Evolutionary conservation across 345 rosid species (phyloP).

Genomic region (Eucalyptus cloeziana): DNA sequence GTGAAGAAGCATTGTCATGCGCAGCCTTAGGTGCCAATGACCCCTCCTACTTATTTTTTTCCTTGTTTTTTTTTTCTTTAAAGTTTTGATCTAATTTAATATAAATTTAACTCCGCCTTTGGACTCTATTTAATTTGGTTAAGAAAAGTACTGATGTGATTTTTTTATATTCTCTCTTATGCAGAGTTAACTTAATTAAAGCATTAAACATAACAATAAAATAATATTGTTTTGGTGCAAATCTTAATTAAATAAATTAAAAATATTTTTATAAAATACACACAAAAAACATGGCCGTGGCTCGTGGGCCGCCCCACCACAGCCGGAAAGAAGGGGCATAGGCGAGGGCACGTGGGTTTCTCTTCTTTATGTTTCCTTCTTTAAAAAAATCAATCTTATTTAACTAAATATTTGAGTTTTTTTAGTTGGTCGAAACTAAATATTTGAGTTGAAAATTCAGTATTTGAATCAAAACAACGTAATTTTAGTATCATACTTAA

Average conservation of each 20-base stretch:
- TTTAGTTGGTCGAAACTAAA: no score
- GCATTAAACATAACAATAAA: neutral
- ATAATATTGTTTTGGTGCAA: neutral
- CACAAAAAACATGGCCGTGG: neutral
- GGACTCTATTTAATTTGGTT: no score
- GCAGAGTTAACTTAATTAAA: neutral
- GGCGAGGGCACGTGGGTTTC: neutral
- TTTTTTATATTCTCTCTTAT: neutral
- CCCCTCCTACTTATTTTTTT: no score
- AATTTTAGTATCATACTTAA: no score
- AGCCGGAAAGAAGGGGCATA: neutral
- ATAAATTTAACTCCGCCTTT: no score
- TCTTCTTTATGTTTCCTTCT: neutral
- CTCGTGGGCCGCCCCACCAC: neutral
- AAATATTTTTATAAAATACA: neutral
- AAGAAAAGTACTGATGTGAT: neutral
- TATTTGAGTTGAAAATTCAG: no score
- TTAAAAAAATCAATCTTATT: neutral
- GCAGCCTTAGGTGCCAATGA: rapidly evolving
- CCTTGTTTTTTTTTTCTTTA: no score
- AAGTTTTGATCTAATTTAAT: no score
- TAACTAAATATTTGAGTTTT: no score
- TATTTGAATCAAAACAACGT: no score
- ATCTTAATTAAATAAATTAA: no score
- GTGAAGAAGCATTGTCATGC: no score